Conservation (phyloP, 768 basidiomycete genomes). For the Lactifluus hygrophoroides region DNA sequence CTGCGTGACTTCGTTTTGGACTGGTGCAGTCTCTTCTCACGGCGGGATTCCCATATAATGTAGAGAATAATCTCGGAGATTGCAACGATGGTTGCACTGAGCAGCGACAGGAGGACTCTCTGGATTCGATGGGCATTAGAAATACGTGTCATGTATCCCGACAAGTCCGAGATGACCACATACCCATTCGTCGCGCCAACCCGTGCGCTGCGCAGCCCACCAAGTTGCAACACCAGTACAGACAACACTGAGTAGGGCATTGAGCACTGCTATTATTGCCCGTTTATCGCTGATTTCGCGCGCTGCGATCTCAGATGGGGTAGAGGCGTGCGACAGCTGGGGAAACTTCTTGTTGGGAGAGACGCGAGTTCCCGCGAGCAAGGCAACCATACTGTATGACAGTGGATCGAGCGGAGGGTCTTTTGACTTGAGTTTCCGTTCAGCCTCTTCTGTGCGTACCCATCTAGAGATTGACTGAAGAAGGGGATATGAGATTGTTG, state of each 20-base stretch:
- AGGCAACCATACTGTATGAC: constrained; percentile 59
- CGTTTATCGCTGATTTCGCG: constrained; percentile 46
- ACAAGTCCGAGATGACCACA: constrained; percentile 24
- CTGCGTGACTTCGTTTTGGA: not conserved
- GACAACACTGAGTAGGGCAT: constrained; percentile 60
- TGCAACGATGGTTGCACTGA: constrained; percentile 57
- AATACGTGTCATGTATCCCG: not conserved
- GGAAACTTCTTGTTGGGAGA: constrained; percentile 70
- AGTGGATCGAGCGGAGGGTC: constrained; percentile 40
- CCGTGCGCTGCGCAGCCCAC: constrained; percentile 59
- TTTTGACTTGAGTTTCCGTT: constrained; percentile 29
- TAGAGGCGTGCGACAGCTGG: constrained; percentile 32
- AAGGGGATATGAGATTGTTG: constrained; percentile 53
- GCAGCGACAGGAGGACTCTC: constrained; percentile 53
- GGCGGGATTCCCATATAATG: constrained; percentile 60
- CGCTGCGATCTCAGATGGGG: constrained; percentile 40
- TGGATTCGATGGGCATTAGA: constrained; percentile 15
- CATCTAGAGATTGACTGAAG: constrained; percentile 57
- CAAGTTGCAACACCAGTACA: constrained; percentile 61
- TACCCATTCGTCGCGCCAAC: constrained; percentile 73
- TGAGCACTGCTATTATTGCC: constrained; percentile 60
- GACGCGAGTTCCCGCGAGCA: constrained; percentile 72
- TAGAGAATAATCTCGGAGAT: constrained; percentile 61
- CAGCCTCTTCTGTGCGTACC: constrained; percentile 49
- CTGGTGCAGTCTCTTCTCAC: not conserved